Base-by-base conservation (phyloP, 2,329 filamentous ascomycete genomes). In the Aspergillus carbonarius region DNA sequence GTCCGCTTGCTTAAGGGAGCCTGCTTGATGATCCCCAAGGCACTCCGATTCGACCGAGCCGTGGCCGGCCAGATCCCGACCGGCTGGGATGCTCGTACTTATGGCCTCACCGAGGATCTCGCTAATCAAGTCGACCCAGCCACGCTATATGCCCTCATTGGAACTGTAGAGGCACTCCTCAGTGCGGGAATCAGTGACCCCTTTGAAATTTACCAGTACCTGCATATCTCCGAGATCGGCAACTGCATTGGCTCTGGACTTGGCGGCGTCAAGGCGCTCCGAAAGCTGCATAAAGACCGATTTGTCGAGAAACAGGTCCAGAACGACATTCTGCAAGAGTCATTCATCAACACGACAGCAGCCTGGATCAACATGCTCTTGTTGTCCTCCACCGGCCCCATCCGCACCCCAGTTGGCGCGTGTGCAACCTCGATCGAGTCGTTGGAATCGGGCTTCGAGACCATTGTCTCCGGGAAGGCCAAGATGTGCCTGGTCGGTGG, bases 321-420 rank as follows among this genome's bases (percentile, higher is more conserved):
- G 78, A 97, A 96, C 78, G 93, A 97, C 71, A 96, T 97, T 74
- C 85, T 98, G 4, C 93, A 97, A 74, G 93, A 98, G 78, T 96
- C 93, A 9, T 97, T 97, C 83, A 96, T 98, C 85, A 98, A 98
- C 83, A 98, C 93, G 55, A 96, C 96, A 91, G 88, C 90, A 66
- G 93, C 93, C 15, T 98, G 93, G 93, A 92, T 98, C 58, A 98
- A 98, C 82, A 98, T 98, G 93, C 82, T 98, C 78, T 82, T 98
- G 65, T 82, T 98, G 62, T 96, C 93, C 2, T 96, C 93, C 1
- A 96, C 93, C 55, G 93, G 93, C 67, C 91, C 93, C 37, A 96
- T 98, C 84, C 96, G 96, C 83, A 96, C 93, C 1, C 93, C 93
- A 1, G 93, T 96, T 50, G 93, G 92, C 80, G 93, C 93, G 70